phyloP scores from a whole-genome alignment of 2,329 filamentous ascomycete species.

The Trichoderma sp. region DNA sequence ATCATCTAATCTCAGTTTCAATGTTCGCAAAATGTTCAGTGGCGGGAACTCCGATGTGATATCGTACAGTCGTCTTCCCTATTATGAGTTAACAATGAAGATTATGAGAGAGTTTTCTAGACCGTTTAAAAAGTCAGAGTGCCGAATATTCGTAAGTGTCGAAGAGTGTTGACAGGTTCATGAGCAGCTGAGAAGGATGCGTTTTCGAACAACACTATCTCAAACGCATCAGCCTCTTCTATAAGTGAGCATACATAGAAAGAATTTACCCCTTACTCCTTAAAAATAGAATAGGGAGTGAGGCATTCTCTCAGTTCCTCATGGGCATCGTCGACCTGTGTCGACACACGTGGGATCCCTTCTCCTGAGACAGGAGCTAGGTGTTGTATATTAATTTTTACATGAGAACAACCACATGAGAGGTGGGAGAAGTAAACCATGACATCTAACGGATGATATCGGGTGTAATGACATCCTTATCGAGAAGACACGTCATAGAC shows the following conservation, averaged over 20 bases:
- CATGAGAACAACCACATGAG: not conserved
- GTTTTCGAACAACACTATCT: not conserved
- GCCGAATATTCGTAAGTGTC: not conserved
- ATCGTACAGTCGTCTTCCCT: not conserved
- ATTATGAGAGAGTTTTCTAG: not conserved
- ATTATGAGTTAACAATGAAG: not conserved
- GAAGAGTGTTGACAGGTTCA: not conserved
- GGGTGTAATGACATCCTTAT: not conserved
- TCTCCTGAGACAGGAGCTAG: not conserved
- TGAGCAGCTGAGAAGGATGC: not conserved
- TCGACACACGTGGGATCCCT: not conserved
- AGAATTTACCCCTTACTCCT: not conserved
- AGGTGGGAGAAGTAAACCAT: not conserved
- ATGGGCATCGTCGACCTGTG: not conserved
- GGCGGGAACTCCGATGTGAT: not conserved
- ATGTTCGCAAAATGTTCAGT: not conserved
- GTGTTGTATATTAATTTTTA: not conserved
- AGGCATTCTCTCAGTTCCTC: not conserved
- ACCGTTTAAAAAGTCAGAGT: not conserved
- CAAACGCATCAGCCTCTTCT: not conserved
- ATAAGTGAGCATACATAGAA: not conserved
- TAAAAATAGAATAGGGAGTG: not conserved
- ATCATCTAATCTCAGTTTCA: fast-evolving
- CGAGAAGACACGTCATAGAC: not conserved
- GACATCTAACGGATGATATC: not conserved